These are phyloP conservation scores for Jamesozyma gamospora DNA, from an alignment of 805 yeast genomes.

Conservation along the genomic window DNA sequence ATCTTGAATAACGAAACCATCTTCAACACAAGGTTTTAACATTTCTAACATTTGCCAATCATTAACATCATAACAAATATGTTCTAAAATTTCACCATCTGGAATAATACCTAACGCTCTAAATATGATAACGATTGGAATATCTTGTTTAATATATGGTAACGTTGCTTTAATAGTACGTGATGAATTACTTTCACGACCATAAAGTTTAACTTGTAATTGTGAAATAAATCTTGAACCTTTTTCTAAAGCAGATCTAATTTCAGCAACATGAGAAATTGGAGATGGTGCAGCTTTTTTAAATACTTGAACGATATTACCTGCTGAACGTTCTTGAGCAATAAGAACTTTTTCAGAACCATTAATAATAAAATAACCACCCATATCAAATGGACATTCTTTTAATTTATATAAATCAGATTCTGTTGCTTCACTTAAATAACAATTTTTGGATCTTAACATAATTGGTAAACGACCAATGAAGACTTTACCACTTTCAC, in stretches of 20 bases:
- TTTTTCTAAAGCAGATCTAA: slow-evolving; percentile 91
- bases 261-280: slow-evolving; percentile 90
- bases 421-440: slow-evolving; percentile 79
- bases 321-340: slow-evolving; percentile 98
- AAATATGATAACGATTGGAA: slow-evolving; percentile 93
- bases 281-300: slow-evolving; percentile 97
- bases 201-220: slow-evolving; percentile 85
- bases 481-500: slow-evolving; percentile 76
- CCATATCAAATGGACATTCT: slow-evolving; percentile 99
- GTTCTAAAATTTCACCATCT: slow-evolving; percentile 97
- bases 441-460: slow-evolving; percentile 94
- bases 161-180: slow-evolving; percentile 90
- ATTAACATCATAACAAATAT: slow-evolving; percentile 91
- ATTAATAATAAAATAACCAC: slow-evolving; percentile 96
- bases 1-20: slow-evolving; percentile 96
- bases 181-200: slow-evolving; percentile 63
- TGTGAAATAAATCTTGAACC: slow-evolving; percentile 92
- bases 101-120: slow-evolving; percentile 98
- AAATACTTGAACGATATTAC: slow-evolving; percentile 96
- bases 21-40: slow-evolving; percentile 98
- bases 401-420: slow-evolving; percentile 90
- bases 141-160: slow-evolving; percentile 93
- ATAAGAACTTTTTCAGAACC: slow-evolving; percentile 97
- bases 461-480: slow-evolving; percentile 97
- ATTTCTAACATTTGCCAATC: slow-evolving; percentile 99